phyloP scores from a whole-genome alignment of 2,329 filamentous ascomycete genomes.

The Torrubiellomyces zombiae region DNA sequence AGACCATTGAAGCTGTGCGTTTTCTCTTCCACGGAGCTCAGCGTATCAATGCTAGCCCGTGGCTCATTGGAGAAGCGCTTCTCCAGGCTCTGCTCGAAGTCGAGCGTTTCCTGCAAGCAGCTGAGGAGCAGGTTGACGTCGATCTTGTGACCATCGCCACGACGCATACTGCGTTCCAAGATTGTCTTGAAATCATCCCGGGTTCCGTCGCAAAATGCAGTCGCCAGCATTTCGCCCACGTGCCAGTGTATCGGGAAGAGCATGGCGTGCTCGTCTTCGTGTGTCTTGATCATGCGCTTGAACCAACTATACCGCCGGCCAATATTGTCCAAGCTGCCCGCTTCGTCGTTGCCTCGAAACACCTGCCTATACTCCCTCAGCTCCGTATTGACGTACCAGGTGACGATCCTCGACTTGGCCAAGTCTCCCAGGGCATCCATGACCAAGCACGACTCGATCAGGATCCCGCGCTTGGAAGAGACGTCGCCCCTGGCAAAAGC shows the following conservation, averaged over 20 bases:
- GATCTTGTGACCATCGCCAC: conserved; percentile 57
- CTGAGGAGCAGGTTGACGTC: conserved; percentile 81
- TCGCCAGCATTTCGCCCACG: conserved; percentile 77
- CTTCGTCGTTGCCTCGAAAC: conserved; percentile 91
- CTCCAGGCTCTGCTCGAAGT: conserved; percentile 90
- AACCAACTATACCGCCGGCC: conserved; percentile 93
- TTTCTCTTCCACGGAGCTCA: conserved; percentile 62
- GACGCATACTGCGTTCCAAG: conserved; percentile 71
- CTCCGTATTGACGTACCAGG: conserved; percentile 97
- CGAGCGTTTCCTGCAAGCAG: conserved; percentile 86
- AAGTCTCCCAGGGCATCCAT: conserved; percentile 89
- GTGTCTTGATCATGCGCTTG: conserved; percentile 83
- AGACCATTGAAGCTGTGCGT: conserved; percentile 69
- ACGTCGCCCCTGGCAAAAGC: conserved; percentile 84
- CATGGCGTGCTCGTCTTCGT: conserved; percentile 78
- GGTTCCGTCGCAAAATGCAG: conserved; percentile 89
- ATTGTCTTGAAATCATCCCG: conserved; percentile 92
- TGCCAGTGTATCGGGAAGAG: conserved; percentile 84
- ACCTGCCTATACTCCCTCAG: conserved; percentile 89
- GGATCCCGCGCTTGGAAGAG: conserved; percentile 45
- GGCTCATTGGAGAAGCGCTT: conserved; percentile 59
- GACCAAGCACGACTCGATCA: conserved; percentile 79
- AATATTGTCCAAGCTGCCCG: conserved; percentile 91
- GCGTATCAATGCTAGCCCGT: conserved; percentile 75
- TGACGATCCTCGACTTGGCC: conserved; percentile 65